Conservation (phyloP, 1,284 basidiomycete species). For the Tremellales sp. region DNA sequence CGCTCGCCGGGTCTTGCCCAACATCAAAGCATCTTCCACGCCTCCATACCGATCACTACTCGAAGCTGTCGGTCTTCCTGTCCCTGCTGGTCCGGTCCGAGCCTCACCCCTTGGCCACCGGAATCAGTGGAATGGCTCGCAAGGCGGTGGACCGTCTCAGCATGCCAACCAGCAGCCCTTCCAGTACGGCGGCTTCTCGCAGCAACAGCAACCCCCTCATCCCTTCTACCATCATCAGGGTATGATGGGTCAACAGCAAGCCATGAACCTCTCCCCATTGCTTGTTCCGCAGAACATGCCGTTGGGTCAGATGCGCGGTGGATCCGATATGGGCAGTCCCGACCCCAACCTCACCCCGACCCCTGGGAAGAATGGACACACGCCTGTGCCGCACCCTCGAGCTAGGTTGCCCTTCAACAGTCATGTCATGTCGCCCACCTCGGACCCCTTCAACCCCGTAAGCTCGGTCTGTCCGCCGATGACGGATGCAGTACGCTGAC, state of each 20-base stretch:
- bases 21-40: conserved; percentile 80
- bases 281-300: conserved; percentile 42
- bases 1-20: conserved; percentile 80
- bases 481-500: conserved; percentile 5
- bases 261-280: conserved; percentile 29
- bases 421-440: conserved; percentile 47
- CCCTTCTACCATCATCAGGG: conserved; percentile 11
- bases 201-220: conserved; percentile 5
- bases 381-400: not conserved
- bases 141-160: conserved; percentile 5
- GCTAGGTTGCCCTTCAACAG: too few species aligned
- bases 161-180: conserved; percentile 6
- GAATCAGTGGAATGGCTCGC: not conserved
- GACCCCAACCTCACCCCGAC: not conserved
- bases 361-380: not conserved
- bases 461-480: conserved; percentile 10
- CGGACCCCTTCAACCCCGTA: conserved; percentile 50
- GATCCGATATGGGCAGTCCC: not conserved
- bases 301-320: conserved; percentile 32
- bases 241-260: not conserved
- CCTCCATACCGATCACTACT: conserved; percentile 90
- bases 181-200: not conserved
- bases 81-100: conserved; percentile 51
- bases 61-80: conserved; percentile 87
- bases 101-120: not conserved